These are phyloP conservation scores for Fusarium brachygibbosum DNA, from an alignment of 2,329 filamentous ascomycete genomes.

Conservation along the genomic window DNA sequence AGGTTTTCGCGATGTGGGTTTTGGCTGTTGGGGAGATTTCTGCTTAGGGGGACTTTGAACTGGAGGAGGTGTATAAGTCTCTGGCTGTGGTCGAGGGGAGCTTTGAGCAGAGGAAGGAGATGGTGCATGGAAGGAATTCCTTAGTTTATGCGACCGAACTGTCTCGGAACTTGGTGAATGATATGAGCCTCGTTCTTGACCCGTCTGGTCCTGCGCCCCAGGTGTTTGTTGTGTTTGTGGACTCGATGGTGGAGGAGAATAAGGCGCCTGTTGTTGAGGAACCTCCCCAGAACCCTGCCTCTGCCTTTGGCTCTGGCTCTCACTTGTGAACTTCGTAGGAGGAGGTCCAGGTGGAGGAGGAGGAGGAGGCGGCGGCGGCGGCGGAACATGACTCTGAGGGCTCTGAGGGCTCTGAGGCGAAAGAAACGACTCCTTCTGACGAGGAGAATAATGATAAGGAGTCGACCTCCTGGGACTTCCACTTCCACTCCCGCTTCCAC, in stretches of 20 bases:
- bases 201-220: neutral
- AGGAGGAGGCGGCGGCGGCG: slow-evolving; percentile 11
- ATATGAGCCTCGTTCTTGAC: neutral
- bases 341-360: slow-evolving; percentile 23
- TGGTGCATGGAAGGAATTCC: neutral
- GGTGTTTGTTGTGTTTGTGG: neutral
- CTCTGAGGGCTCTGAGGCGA: neutral
- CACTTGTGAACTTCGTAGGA: neutral
- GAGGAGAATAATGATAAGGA: slow-evolving; percentile 1
- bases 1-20: neutral
- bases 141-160: neutral
- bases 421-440: slow-evolving; percentile 5
- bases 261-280: slow-evolving; percentile 8
- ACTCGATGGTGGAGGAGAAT: neutral
- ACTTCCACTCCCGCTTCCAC: neutral
- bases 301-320: neutral
- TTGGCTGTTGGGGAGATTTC: neutral
- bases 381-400: neutral
- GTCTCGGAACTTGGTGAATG: neutral
- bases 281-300: neutral
- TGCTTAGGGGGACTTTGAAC: neutral
- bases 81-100: neutral
- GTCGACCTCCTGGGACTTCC: neutral
- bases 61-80: neutral
- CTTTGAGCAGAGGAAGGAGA: neutral